Evolutionary conservation across 257 asterid genomes (phyloP).

Genomic region (Gardenia jasminoides): DNA sequence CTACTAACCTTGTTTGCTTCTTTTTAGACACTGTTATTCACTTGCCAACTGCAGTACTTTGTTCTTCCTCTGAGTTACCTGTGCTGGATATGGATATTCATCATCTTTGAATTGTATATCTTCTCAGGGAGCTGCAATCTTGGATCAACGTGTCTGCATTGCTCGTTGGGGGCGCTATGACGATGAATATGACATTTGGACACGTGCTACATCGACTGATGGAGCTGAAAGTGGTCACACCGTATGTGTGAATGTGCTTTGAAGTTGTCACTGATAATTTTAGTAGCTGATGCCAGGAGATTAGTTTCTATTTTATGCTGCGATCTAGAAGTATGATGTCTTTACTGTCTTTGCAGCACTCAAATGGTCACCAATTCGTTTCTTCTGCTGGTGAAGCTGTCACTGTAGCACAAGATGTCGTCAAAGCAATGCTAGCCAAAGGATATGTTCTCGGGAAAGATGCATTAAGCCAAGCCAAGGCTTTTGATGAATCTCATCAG

Average conservation of each 20-base stretch:
- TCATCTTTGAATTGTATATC: neutral
- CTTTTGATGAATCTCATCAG: slow-evolving; percentile 81
- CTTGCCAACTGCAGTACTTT: neutral
- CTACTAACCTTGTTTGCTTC: neutral
- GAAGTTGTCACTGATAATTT: neutral
- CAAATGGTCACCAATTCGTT: slow-evolving; percentile 34
- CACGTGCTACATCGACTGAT: slow-evolving; percentile 59
- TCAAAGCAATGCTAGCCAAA: slow-evolving; percentile 70
- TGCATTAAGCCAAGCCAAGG: slow-evolving; percentile 73
- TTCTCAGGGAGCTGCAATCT: slow-evolving; percentile 76
- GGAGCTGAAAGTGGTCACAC: slow-evolving; percentile 52
- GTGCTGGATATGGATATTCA: neutral
- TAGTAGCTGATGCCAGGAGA: neutral
- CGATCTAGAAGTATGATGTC: neutral
- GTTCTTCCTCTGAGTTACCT: neutral
- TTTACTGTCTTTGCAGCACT: slow-evolving; percentile 28
- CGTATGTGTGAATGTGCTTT: slow-evolving; percentile 33
- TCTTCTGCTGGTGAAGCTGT: slow-evolving; percentile 92
- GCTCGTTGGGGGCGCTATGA: slow-evolving; percentile 80
- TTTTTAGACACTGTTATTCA: neutral
- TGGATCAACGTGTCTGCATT: slow-evolving; percentile 91
- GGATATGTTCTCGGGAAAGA: slow-evolving; percentile 86
- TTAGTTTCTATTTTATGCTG: neutral
- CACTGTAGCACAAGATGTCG: slow-evolving; percentile 80
- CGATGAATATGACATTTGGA: slow-evolving; percentile 63